A percentile compares a stretch with the other conserved stretches of the same genome.
phyloP scores from a whole-genome alignment of 2,329 filamentous ascomycete genomes.

The Cordyceps tenuipes region DNA sequence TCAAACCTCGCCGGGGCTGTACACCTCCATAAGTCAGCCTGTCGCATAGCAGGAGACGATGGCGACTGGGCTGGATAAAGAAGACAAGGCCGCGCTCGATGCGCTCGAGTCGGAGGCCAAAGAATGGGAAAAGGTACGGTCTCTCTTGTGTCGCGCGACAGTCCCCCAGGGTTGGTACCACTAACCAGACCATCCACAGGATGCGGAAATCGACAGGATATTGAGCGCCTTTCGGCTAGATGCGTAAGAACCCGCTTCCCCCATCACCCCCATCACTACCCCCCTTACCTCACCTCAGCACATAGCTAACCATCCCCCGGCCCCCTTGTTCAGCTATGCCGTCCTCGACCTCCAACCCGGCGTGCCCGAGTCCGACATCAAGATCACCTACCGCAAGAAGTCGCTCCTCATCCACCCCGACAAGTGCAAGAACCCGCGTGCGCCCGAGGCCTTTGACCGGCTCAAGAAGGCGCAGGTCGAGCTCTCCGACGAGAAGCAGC shows the following conservation, averaged over 20 bases:
- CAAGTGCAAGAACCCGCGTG: slow-evolving; percentile 84
- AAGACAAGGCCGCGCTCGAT: slow-evolving; percentile 70
- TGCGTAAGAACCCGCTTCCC: slow-evolving; percentile 32
- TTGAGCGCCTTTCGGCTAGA: slow-evolving; percentile 75
- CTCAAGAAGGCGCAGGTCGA: slow-evolving; percentile 90
- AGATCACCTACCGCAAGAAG: slow-evolving; percentile 86
- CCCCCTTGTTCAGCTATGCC: slow-evolving; percentile 55
- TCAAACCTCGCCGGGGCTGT: neutral
- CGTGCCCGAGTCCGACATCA: slow-evolving; percentile 93
- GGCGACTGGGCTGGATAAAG: slow-evolving; percentile 31
- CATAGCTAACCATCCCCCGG: neutral
- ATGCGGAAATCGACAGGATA: slow-evolving; percentile 93
- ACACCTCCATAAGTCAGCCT: slow-evolving; percentile 1
- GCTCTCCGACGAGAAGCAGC: slow-evolving; percentile 90
- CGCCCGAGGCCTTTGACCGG: slow-evolving; percentile 92
- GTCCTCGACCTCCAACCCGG: slow-evolving; percentile 93
- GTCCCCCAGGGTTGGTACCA: neutral
- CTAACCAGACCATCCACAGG: slow-evolving; percentile 42
- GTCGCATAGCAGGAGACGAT: slow-evolving; percentile 22
- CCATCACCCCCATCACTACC: neutral
- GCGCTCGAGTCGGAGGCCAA: slow-evolving; percentile 77
- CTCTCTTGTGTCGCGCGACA: neutral
- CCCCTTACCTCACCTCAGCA: neutral
- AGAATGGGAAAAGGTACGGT: slow-evolving; percentile 75
- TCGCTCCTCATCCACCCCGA: slow-evolving; percentile 99